phyloP scores from a whole-genome alignment of 768 basidiomycete genomes.

The Ramaria sp. region DNA sequence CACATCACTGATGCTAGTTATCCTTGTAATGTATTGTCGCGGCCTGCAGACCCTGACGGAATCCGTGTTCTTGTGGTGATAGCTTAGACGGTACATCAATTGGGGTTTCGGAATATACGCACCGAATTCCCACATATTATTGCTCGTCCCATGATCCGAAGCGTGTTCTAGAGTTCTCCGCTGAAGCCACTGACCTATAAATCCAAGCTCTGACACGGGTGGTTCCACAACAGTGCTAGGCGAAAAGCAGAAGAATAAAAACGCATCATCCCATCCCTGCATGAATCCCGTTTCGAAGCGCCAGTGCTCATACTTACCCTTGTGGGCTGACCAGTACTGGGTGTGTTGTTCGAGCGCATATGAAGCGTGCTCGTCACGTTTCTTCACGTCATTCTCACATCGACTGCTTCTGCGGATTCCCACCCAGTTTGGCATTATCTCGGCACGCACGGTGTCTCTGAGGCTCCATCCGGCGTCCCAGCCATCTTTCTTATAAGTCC shows the following conservation, averaged over 20 bases:
- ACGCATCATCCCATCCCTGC: conserved; percentile 65
- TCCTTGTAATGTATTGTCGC: conserved; percentile 20
- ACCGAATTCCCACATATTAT: conserved; percentile 61
- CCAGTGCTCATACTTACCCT: conserved; percentile 51
- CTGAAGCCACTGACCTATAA: conserved; percentile 48
- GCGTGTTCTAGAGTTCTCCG: conserved; percentile 36
- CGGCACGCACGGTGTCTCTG: conserved; percentile 48
- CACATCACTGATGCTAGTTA: too few species aligned
- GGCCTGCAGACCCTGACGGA: conserved; percentile 36
- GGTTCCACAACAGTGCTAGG: conserved; percentile 13
- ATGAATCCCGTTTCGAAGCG: conserved; percentile 57
- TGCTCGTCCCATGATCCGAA: conserved; percentile 25
- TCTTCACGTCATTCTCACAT: conserved; percentile 12
- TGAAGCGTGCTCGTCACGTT: conserved; percentile 17
- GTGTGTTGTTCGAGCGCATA: conserved; percentile 22
- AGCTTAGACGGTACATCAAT: neutral
- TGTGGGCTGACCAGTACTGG: conserved; percentile 37
- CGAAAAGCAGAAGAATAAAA: conserved; percentile 36
- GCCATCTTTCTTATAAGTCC: conserved; percentile 69
- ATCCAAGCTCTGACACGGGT: conserved; percentile 49
- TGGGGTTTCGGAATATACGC: conserved; percentile 11
- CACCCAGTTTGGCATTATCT: conserved; percentile 47
- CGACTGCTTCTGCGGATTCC: conserved; percentile 24
- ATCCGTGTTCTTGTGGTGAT: neutral
- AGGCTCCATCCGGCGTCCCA: conserved; percentile 73